phyloP scores from a whole-genome alignment of 2,329 filamentous ascomycete genomes.

The Fusarium kyushuense region DNA sequence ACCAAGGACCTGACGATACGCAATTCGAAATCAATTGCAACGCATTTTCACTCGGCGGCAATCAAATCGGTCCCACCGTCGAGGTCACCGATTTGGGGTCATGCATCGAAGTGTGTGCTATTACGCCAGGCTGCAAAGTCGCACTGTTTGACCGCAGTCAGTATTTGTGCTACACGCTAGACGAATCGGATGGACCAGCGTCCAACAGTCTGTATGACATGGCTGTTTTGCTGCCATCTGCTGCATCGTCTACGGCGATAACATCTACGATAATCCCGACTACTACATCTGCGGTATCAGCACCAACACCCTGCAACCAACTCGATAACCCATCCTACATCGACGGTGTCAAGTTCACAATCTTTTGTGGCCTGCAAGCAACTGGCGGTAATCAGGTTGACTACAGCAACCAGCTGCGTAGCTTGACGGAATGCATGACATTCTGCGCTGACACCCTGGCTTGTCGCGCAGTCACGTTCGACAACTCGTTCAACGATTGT shows the following conservation, averaged over 20 bases:
- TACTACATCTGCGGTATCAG: too few relatives aligned
- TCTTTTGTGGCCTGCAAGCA: not conserved
- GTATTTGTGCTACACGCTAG: not conserved
- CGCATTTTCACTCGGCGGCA: not conserved
- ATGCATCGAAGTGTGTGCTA: not conserved
- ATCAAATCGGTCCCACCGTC: not conserved
- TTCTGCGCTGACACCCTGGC: not conserved
- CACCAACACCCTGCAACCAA: too few relatives aligned
- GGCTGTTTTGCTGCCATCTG: not conserved
- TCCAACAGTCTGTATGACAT: not conserved
- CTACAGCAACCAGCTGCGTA: not conserved
- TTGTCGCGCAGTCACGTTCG: not conserved
- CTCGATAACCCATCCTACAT: not conserved
- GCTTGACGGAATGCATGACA: not conserved
- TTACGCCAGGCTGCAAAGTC: fast-evolving
- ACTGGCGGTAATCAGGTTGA: not conserved
- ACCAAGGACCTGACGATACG: fast-evolving
- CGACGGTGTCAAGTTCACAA: not conserved
- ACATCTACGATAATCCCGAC: too few relatives aligned
- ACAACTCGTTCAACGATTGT: not conserved
- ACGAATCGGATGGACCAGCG: not conserved
- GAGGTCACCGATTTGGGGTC: not conserved
- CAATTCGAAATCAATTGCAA: not conserved
- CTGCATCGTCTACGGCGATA: too few relatives aligned
- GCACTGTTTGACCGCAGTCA: not conserved